A percentile compares a stretch with the other conserved stretches of the same genome.
phyloP scores from a whole-genome alignment of 2,329 filamentous ascomycete genomes.

The Nemania abortiva region DNA sequence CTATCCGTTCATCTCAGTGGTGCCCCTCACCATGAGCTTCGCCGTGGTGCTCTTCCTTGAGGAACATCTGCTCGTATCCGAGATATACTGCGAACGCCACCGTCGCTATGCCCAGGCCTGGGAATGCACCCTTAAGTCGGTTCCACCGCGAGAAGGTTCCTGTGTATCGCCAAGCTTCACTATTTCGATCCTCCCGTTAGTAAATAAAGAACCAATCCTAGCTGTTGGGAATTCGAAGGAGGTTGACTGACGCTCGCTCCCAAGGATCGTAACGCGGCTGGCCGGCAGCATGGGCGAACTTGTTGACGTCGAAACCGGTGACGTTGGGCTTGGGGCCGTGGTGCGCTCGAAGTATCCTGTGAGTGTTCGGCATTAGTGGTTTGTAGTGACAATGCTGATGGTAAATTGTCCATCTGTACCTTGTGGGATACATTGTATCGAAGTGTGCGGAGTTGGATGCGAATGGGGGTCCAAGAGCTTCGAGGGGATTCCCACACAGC shows the following conservation, averaged over 20 bases:
- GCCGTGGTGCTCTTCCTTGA: conserved; percentile 77
- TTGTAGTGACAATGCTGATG: not conserved
- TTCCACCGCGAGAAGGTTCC: conserved; percentile 90
- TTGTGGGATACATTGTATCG: conserved; percentile 53
- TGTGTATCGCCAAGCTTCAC: conserved; percentile 94
- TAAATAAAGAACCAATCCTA: not conserved
- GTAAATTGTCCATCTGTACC: conserved; percentile 43
- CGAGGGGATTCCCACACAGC: conserved; percentile 11
- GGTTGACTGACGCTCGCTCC: conserved; percentile 69
- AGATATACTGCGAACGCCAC: conserved; percentile 93
- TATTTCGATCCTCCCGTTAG: conserved; percentile 55
- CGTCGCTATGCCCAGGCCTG: conserved; percentile 90
- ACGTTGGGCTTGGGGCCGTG: conserved; percentile 74
- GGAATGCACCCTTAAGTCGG: conserved; percentile 87
- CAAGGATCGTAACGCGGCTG: conserved; percentile 74
- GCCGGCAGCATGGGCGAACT: conserved; percentile 79
- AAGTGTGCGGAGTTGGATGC: conserved; percentile 6
- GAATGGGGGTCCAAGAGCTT: conserved; percentile 24
- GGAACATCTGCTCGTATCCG: conserved; percentile 87
- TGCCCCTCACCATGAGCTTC: conserved; percentile 67
- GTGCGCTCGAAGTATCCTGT: conserved; percentile 64
- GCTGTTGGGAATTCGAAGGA: not conserved
- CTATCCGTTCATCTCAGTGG: conserved; percentile 59
- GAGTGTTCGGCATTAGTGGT: conserved; percentile 27
- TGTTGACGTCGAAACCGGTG: conserved; percentile 91